These are phyloP conservation scores for Ganoderma meredithae DNA, from an alignment of 1,284 basidiomycete genomes.

Conservation along the genomic window DNA sequence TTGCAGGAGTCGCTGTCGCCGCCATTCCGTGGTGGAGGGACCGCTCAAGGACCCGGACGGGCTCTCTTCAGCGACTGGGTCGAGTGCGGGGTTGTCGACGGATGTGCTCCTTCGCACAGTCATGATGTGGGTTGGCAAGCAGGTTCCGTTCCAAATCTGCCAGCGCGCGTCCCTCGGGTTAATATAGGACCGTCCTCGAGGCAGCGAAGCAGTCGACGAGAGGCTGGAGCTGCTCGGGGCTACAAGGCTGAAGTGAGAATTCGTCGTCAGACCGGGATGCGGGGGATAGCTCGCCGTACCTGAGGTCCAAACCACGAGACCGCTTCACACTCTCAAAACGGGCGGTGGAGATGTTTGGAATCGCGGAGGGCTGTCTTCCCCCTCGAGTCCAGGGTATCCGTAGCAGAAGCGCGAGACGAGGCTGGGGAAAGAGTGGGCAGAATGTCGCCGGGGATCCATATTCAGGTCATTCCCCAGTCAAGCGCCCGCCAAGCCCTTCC, in stretches of 20 bases:
- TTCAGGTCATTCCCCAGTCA: background rate
- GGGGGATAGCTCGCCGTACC: background rate
- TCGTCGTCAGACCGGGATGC: background rate
- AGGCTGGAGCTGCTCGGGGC: background rate
- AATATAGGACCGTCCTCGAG: background rate
- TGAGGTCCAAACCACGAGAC: background rate
- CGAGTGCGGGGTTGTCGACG: constrained; percentile 20
- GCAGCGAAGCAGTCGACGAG: background rate
- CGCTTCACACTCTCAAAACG: background rate
- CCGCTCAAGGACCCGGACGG: constrained; percentile 45
- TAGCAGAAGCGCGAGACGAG: background rate
- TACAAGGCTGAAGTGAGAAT: background rate
- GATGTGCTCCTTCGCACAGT: constrained; percentile 27
- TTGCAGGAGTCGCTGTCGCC: constrained; percentile 58
- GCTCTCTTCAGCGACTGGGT: constrained; percentile 18
- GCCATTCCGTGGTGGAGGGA: constrained; percentile 53
- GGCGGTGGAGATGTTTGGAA: background rate
- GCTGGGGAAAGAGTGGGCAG: background rate
- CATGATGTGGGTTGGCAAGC: constrained; percentile 19
- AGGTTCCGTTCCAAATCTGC: background rate
- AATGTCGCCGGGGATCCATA: background rate
- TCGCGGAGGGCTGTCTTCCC: background rate
- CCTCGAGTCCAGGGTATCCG: background rate
- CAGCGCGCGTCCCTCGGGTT: background rate
- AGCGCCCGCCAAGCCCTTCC: background rate